Evolutionary conservation across 805 yeast species (phyloP).

Genomic region (Candida loeiensis): DNA sequence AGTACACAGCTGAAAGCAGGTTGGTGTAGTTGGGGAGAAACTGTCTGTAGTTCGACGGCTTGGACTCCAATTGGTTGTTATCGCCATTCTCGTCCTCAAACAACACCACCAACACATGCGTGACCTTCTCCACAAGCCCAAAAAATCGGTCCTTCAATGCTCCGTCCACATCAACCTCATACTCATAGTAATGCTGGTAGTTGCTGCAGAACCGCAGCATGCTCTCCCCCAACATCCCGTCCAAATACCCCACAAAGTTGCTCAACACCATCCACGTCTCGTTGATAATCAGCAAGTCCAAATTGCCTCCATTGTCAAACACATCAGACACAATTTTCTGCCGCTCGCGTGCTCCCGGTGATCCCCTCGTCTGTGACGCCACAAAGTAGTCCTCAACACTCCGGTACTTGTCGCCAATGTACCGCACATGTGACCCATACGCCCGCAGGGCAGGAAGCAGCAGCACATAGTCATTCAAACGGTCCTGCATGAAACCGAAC

Average conservation of each 20-base stretch:
- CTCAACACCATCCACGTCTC: constrained; percentile 42
- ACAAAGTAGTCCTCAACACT: constrained; percentile 33
- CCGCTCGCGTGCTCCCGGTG: constrained; percentile 24
- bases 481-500: constrained; percentile 35
- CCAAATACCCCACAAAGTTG: constrained; percentile 33
- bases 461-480: constrained; percentile 33
- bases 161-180: constrained; percentile 29
- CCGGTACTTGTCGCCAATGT: constrained; percentile 38
- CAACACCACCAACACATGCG: constrained; percentile 23
- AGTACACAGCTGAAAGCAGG: constrained; percentile 38
- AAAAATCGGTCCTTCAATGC: constrained; percentile 25
- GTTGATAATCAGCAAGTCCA: constrained; percentile 39
- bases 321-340: constrained; percentile 27
- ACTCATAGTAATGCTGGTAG: constrained; percentile 31
- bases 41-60: constrained; percentile 32
- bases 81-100: constrained; percentile 27
- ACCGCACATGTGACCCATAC: constrained; percentile 35
- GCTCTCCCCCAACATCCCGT: constrained; percentile 27
- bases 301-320: constrained; percentile 36
- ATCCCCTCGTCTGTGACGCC: constrained; percentile 24
- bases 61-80: constrained; percentile 32
- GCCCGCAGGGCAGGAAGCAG: constrained; percentile 29
- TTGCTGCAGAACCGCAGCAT: constrained; percentile 35
- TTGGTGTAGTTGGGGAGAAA: constrained; percentile 40
- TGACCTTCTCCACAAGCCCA: constrained; percentile 23